These are phyloP conservation scores for Thielaviopsis punctulata DNA, from an alignment of 2,329 filamentous ascomycete genomes.

Conservation along the genomic window DNA sequence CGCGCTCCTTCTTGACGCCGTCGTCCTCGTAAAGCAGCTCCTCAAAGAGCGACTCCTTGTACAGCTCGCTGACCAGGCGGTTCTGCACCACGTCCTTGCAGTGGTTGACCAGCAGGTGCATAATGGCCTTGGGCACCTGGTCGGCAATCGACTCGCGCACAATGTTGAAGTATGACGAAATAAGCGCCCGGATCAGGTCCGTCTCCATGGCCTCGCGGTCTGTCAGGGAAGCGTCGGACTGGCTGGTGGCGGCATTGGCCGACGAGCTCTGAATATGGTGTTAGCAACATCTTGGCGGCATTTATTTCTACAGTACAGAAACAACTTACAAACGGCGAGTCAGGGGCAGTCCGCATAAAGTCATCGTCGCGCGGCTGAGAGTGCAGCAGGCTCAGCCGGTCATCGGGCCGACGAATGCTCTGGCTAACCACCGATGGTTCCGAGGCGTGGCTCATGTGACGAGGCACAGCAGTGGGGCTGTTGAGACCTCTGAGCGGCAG, in stretches of 20 bases:
- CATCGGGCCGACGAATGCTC: conserved; percentile 58
- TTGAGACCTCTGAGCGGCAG: conserved; percentile 10
- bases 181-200: conserved; percentile 87
- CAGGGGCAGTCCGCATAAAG: conserved; percentile 22
- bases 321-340: conserved; percentile 40
- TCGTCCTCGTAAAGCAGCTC: conserved; percentile 96
- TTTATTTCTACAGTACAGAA: neutral
- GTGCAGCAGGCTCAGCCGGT: conserved; percentile 34
- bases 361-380: conserved; percentile 27
- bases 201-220: conserved; percentile 96
- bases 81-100: conserved; percentile 98
- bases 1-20: conserved; percentile 87
- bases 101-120: conserved; percentile 97
- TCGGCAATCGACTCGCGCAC: conserved; percentile 97
- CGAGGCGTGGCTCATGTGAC: conserved; percentile 61
- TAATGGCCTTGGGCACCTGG: conserved; percentile 95
- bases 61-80: conserved; percentile 83
- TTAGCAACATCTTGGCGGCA: conserved; percentile 14
- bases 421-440: conserved; percentile 65
- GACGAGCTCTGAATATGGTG: conserved; percentile 2
- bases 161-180: conserved; percentile 98
- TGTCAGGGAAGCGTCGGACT: conserved; percentile 62
- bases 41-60: conserved; percentile 79
- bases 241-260: conserved; percentile 2
- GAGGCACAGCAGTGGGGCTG: conserved; percentile 14